Percentiles rank a stretch among this genome's conserved stretches.
These are phyloP conservation scores for Botrytis porri DNA, from an alignment of 2,329 filamentous ascomycete genomes.

Conservation along the genomic window DNA sequence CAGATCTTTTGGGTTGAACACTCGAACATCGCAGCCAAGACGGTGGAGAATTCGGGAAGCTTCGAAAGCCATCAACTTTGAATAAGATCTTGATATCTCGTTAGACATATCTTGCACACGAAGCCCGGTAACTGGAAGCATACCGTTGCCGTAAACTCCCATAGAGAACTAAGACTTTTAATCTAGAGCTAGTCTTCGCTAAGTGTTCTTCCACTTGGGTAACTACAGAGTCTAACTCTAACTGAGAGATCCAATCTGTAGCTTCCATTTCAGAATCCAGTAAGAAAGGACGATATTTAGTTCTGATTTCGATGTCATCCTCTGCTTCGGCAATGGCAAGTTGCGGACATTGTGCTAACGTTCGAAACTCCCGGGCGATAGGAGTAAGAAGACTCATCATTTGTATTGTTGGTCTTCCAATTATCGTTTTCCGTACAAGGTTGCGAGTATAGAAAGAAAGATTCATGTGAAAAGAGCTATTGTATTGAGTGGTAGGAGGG, in stretches of 20 bases:
- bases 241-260: slow-evolving; percentile 53
- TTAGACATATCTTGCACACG: not conserved
- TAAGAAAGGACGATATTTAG: slow-evolving; percentile 57
- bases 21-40: slow-evolving; percentile 63
- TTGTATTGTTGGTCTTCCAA: not conserved
- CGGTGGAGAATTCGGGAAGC: slow-evolving; percentile 58
- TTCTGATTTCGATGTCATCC: slow-evolving; percentile 30
- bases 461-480: not conserved
- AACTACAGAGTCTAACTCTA: slow-evolving; percentile 54
- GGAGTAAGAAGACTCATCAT: slow-evolving; percentile 5
- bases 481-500: not conserved
- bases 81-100: slow-evolving; percentile 50
- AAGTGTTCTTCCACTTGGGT: slow-evolving; percentile 51
- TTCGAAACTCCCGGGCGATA: slow-evolving; percentile 3
- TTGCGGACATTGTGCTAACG: slow-evolving; percentile 7
- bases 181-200: slow-evolving; percentile 33
- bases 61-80: slow-evolving; percentile 58
- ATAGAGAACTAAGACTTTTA: slow-evolving; percentile 59
- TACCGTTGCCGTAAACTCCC: slow-evolving; percentile 53
- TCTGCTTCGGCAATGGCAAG: slow-evolving; percentile 7
- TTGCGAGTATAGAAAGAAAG: not conserved
- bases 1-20: slow-evolving; percentile 57
- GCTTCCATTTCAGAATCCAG: slow-evolving; percentile 40
- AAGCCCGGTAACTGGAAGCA: not conserved
- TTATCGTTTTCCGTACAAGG: not conserved